Percentiles rank a stretch among this genome's conserved stretches.
These are phyloP conservation scores for Podaxis mareebaensis DNA, from an alignment of 768 basidiomycete species.

Conservation along the genomic window DNA sequence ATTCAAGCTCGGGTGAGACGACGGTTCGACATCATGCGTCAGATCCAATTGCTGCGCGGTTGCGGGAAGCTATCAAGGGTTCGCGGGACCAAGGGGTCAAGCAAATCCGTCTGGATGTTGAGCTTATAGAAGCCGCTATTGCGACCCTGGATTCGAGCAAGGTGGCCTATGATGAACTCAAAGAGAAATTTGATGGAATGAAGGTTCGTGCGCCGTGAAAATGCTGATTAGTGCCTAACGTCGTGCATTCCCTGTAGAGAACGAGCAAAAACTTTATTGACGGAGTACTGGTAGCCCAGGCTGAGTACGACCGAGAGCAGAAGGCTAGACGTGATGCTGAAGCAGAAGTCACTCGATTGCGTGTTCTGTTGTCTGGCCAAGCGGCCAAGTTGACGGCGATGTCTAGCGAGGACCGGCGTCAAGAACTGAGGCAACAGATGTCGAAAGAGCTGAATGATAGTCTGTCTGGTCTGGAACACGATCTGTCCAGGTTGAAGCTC, in stretches of 20 bases:
- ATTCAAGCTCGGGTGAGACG: not conserved
- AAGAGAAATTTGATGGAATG: slow-evolving; percentile 78
- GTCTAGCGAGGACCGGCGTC: slow-evolving; percentile 73
- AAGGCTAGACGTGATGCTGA: slow-evolving; percentile 88
- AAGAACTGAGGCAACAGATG: slow-evolving; percentile 77
- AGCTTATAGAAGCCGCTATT: slow-evolving; percentile 70
- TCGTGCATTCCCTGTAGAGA: slow-evolving; percentile 49
- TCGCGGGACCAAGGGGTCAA: slow-evolving; percentile 59
- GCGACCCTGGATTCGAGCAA: slow-evolving; percentile 64
- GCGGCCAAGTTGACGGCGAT: slow-evolving; percentile 85
- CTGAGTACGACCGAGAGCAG: slow-evolving; percentile 92
- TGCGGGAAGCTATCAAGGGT: slow-evolving; percentile 63
- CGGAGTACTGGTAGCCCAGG: slow-evolving; percentile 89
- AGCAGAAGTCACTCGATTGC: slow-evolving; percentile 84
- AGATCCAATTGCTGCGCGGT: slow-evolving; percentile 47
- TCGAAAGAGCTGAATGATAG: slow-evolving; percentile 77
- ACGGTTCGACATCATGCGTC: slow-evolving; percentile 34
- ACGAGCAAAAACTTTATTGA: slow-evolving; percentile 91
- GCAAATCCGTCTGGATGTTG: slow-evolving; percentile 71
- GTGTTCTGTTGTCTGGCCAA: slow-evolving; percentile 87
- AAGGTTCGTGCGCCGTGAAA: slow-evolving; percentile 58
- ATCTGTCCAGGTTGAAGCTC: slow-evolving; percentile 83
- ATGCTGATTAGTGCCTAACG: not conserved
- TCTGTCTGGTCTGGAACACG: slow-evolving; percentile 77
- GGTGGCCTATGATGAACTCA: slow-evolving; percentile 62